Evolutionary conservation across 768 basidiomycete genomes (phyloP).

Genomic region (Amanita pseudoporphyria): DNA sequence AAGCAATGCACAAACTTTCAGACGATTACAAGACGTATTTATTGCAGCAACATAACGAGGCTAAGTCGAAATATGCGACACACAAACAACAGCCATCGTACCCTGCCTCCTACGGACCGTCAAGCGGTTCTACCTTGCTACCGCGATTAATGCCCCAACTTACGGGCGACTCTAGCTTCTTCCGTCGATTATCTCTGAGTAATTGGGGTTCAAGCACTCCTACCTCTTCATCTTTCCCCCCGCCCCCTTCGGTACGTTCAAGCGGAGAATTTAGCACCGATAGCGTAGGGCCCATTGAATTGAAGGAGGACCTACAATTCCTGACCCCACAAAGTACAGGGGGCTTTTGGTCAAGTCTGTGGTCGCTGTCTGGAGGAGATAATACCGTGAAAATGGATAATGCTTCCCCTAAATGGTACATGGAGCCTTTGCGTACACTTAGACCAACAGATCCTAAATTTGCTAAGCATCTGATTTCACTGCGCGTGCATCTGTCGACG

Average conservation of each 20-base stretch:
- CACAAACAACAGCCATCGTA: conserved; percentile 25
- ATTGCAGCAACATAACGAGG: conserved; percentile 43
- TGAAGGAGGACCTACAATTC: conserved; percentile 25
- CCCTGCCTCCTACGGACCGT: conserved; percentile 48
- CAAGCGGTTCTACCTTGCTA: conserved; percentile 45
- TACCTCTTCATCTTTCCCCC: conserved; percentile 22
- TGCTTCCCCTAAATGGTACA: conserved; percentile 52
- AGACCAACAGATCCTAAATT: conserved; percentile 52
- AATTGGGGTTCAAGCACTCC: conserved; percentile 39
- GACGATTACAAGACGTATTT: conserved; percentile 58
- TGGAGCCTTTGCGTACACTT: conserved; percentile 45
- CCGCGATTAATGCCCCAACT: conserved; percentile 65
- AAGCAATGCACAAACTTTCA: conserved; percentile 52
- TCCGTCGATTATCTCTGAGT: conserved; percentile 58
- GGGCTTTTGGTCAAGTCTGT: conserved; percentile 69
- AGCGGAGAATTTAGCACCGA: conserved; percentile 27
- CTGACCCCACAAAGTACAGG: conserved; percentile 65
- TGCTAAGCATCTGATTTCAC: conserved; percentile 67
- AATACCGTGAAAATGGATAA: conserved; percentile 23
- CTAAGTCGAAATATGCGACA: conserved; percentile 16
- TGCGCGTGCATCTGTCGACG: conserved; percentile 82
- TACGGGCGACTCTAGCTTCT: conserved; percentile 59
- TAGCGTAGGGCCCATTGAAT: background rate
- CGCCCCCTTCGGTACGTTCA: conserved; percentile 21
- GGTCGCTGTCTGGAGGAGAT: conserved; percentile 57